These are phyloP conservation scores for Didymella segeticola DNA, from an alignment of 2,329 filamentous ascomycete species.

Conservation along the genomic window DNA sequence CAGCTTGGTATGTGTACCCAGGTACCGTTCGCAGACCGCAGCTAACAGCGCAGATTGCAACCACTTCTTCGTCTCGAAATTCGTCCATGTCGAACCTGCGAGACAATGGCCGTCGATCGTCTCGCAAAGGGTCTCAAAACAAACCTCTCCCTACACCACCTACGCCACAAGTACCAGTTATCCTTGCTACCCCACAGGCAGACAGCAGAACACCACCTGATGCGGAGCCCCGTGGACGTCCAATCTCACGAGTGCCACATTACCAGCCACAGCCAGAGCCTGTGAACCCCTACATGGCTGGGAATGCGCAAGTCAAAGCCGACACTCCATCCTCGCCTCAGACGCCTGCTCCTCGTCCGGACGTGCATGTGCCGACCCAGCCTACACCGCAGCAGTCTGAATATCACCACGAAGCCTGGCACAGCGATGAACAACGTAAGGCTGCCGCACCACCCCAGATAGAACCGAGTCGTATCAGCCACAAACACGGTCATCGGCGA, in stretches of 20 bases:
- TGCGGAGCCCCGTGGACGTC: conserved; percentile 22
- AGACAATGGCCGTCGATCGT: conserved; percentile 40
- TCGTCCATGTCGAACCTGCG: conserved; percentile 45
- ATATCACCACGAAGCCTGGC: conserved; percentile 32
- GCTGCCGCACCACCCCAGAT: conserved; percentile 12
- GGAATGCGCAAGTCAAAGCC: background rate
- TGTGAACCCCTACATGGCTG: conserved; percentile 28
- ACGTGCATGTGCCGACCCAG: conserved; percentile 26
- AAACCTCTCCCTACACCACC: conserved; percentile 43
- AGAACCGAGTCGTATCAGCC: conserved; percentile 13
- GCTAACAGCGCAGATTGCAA: conserved; percentile 42
- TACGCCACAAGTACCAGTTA: conserved; percentile 14
- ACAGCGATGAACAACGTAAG: conserved; percentile 27
- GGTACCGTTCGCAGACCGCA: background rate
- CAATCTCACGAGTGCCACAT: conserved; percentile 20
- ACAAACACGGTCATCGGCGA: conserved; percentile 17
- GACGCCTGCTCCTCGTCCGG: conserved; percentile 9
- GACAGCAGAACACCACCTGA: conserved; percentile 21
- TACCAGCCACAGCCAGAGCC: conserved; percentile 25
- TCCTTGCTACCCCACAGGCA: conserved; percentile 3
- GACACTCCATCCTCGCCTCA: conserved; percentile 1
- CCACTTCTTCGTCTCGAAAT: conserved; percentile 47
- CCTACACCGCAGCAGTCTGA: conserved; percentile 24
- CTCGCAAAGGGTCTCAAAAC: conserved; percentile 43
- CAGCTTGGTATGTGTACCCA: conserved; percentile 66